phyloP scores from a whole-genome alignment of 2,329 filamentous ascomycete species.

The Aspergillus floridensis region DNA sequence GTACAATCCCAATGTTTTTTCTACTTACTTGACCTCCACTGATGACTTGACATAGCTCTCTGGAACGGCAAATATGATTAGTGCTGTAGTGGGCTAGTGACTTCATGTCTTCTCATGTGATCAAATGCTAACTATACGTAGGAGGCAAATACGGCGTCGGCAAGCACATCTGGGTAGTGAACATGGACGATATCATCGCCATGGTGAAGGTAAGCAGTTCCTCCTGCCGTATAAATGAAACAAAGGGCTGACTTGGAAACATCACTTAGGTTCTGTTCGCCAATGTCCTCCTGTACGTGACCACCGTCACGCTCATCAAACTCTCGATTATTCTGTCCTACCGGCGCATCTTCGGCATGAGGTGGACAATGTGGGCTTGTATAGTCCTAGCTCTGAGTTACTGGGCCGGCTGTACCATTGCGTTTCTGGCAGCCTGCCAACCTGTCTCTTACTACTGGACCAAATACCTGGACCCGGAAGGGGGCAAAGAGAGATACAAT shows the following conservation, averaged over 20 bases:
- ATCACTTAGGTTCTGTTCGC: conserved; percentile 13
- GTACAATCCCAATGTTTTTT: not conserved
- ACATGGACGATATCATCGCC: conserved; percentile 6
- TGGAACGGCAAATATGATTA: conserved; percentile 1
- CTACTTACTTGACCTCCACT: not conserved
- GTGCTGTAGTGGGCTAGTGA: not conserved
- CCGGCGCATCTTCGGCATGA: conserved; percentile 20
- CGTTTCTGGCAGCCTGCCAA: conserved; percentile 12
- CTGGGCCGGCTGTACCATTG: conserved; percentile 7
- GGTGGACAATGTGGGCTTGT: conserved; percentile 15
- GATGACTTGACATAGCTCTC: not conserved
- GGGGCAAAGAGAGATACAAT: conserved; percentile 11
- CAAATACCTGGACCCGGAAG: conserved; percentile 10
- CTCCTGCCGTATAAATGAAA: not conserved
- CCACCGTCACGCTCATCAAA: conserved; percentile 17
- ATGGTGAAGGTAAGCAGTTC: not conserved
- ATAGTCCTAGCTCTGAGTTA: conserved; percentile 15
- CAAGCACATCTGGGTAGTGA: conserved; percentile 19
- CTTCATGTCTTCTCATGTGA: not conserved
- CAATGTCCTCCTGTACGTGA: conserved; percentile 16
- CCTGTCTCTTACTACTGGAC: conserved; percentile 20
- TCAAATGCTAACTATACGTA: not conserved
- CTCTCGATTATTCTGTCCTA: conserved; percentile 20
- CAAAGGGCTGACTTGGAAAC: not conserved
- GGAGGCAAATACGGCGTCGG: conserved; percentile 16